Conservation (phyloP, 352 stramenopile species). For the Phytopythium litorale region DNA sequence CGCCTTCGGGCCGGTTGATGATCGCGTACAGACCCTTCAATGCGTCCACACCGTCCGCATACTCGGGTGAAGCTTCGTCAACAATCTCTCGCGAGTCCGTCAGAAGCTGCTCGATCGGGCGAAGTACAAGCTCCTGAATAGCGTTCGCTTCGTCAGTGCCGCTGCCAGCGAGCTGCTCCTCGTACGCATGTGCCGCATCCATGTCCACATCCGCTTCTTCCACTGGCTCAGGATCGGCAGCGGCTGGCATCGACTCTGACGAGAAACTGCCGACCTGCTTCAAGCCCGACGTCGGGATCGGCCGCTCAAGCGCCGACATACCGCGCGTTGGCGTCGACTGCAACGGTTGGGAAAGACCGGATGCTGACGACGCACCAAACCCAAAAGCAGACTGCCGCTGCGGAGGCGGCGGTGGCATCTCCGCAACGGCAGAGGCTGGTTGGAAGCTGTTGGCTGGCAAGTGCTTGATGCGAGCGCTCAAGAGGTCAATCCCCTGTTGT, state of each 20-base stretch:
- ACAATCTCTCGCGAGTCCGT: slow-evolving; percentile 65
- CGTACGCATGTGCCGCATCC: slow-evolving; percentile 13
- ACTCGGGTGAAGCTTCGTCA: slow-evolving; percentile 40
- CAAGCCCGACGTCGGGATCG: slow-evolving; percentile 22
- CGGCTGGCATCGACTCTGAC: neutral
- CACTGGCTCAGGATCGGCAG: neutral
- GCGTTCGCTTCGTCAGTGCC: slow-evolving; percentile 4
- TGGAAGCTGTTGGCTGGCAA: slow-evolving; percentile 40
- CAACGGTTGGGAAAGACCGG: slow-evolving; percentile 1
- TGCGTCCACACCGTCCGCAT: slow-evolving; percentile 63
- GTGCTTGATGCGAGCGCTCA: slow-evolving; percentile 75
- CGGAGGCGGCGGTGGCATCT: slow-evolving; percentile 8
- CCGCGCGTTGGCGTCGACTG: slow-evolving; percentile 6
- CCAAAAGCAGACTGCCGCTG: slow-evolving; percentile 14
- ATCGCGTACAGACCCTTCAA: slow-evolving; percentile 82
- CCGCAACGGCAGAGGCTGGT: neutral
- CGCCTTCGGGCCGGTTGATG: slow-evolving; percentile 48
- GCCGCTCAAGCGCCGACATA: slow-evolving; percentile 11
- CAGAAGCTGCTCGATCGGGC: slow-evolving; percentile 61
- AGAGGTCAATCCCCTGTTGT: slow-evolving; percentile 79
- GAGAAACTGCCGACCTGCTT: slow-evolving; percentile 25
- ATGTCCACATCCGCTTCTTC: slow-evolving; percentile 61
- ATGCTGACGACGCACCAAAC: slow-evolving; percentile 17
- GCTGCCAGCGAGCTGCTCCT: neutral
- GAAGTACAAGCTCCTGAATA: slow-evolving; percentile 59